These are phyloP conservation scores for Perkinsus olseni DNA, from an alignment of 169 alveolate genomes.

Conservation along the genomic window DNA sequence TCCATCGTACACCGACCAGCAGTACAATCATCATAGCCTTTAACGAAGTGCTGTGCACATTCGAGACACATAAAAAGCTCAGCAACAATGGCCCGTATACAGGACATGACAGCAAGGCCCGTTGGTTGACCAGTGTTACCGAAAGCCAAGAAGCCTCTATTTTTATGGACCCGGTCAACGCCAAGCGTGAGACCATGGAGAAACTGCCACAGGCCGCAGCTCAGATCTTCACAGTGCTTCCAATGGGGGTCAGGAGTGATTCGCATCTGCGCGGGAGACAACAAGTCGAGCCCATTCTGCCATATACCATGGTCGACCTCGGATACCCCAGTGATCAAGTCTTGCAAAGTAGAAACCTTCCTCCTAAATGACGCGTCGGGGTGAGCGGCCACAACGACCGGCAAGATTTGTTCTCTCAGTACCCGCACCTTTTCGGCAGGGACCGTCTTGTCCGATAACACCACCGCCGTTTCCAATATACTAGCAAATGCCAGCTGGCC, in stretches of 20 bases:
- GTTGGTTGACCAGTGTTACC: background rate
- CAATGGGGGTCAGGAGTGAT: background rate
- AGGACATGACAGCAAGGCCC: background rate
- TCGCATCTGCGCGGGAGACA: background rate
- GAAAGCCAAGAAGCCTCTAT: background rate
- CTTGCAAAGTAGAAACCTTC: background rate
- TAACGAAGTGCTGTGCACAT: background rate
- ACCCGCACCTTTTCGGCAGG: background rate
- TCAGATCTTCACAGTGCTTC: background rate
- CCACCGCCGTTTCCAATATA: background rate
- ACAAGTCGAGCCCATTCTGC: background rate
- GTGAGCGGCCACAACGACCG: background rate
- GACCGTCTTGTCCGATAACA: background rate
- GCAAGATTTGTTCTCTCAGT: background rate
- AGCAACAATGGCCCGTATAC: background rate
- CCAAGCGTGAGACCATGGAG: background rate
- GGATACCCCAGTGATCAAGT: background rate
- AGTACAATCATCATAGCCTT: background rate
- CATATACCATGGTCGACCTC: background rate
- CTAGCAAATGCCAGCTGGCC: background rate
- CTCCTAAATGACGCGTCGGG: background rate
- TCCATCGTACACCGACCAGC: background rate
- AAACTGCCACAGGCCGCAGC: background rate
- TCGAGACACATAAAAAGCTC: background rate
- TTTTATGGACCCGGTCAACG: background rate